A percentile compares a stretch with the other conserved stretches of the same genome.
phyloP scores from a whole-genome alignment of 78 protist genomes.

The Dictyostelium brefeldianum region DNA sequence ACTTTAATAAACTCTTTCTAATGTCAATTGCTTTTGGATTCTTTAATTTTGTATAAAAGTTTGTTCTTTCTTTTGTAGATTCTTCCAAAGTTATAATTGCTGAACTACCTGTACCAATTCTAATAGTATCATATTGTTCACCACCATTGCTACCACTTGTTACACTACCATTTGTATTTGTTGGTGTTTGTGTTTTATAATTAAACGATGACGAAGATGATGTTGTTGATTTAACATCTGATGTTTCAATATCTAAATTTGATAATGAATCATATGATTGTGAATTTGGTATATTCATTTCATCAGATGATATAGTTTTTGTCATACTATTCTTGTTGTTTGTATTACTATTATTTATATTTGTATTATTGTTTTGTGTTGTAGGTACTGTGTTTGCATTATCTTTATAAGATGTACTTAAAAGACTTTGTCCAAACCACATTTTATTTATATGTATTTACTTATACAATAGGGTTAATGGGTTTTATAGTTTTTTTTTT shows the following conservation, averaged over 20 bases:
- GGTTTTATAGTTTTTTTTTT: not conserved
- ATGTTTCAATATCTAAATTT: not conserved
- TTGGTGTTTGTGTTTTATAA: not conserved
- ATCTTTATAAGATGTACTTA: not conserved
- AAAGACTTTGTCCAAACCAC: constrained; percentile 8
- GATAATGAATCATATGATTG: constrained; percentile 52
- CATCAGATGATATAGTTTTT: not conserved
- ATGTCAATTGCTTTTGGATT: constrained; percentile 67
- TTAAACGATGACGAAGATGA: constrained; percentile 2
- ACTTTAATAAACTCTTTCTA: constrained; percentile 60
- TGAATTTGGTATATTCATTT: not conserved
- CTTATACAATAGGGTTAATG: not conserved
- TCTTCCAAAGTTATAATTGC: constrained; percentile 36
- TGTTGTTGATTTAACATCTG: not conserved
- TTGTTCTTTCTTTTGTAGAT: constrained; percentile 48
- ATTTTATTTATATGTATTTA: not conserved
- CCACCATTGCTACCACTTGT: not conserved
- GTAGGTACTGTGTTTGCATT: not conserved
- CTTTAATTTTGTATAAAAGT: constrained; percentile 67
- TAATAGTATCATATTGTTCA: constrained; percentile 27
- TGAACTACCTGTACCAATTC: not conserved
- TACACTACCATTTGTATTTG: not conserved
- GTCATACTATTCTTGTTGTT: not conserved
- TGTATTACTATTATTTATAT: not conserved
- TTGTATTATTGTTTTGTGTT: not conserved